Conservation (phyloP, 441 rosid genomes). For the Corymbia calophylla region DNA sequence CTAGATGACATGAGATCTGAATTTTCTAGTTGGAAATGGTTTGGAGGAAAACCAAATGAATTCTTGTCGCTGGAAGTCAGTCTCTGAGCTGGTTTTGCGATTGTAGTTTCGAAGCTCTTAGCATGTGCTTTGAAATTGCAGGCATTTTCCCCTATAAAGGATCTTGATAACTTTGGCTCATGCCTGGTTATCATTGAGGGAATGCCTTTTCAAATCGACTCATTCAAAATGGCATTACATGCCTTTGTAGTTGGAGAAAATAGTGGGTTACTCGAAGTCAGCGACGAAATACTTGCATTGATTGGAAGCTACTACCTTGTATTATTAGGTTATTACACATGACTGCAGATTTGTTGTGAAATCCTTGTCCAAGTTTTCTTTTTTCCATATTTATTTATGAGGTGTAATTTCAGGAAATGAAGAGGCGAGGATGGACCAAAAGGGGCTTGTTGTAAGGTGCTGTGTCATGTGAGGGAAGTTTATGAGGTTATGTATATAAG, state of each 20-base stretch:
- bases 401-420: conserved; percentile 60
- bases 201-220: not conserved
- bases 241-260: not conserved
- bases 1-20: not conserved
- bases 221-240: not conserved
- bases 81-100: not conserved
- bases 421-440: conserved; percentile 78
- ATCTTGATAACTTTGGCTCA: not conserved
- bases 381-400: not conserved
- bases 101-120: not conserved
- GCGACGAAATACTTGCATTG: not conserved
- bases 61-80: not conserved
- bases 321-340: not conserved
- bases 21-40: not conserved
- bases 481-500: conserved; percentile 3
- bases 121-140: not conserved
- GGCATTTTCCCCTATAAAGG: not conserved
- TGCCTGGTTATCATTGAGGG: not conserved
- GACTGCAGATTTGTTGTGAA: not conserved
- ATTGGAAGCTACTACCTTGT: not conserved
- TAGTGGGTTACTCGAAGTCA: not conserved
- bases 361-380: not conserved
- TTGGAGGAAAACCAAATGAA: not conserved
- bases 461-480: conserved; percentile 53
- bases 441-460: conserved; percentile 66